Conservation (phyloP, 257 asterid genomes). For the Paulownia fortunei region DNA sequence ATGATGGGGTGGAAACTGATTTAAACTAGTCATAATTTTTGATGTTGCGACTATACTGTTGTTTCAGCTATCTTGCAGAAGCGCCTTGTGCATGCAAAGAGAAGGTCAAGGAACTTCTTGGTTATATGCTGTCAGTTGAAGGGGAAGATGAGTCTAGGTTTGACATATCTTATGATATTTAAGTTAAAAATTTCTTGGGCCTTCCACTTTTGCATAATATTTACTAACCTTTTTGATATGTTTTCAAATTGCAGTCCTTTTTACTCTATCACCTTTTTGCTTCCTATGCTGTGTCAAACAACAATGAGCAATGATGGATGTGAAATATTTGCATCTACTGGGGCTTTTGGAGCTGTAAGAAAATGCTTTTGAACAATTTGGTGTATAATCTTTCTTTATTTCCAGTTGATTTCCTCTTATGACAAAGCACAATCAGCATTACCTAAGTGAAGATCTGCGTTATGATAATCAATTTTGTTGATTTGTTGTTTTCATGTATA, state of each 20-base stretch:
- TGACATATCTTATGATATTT: conserved; percentile 32
- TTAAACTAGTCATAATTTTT: conserved; percentile 11
- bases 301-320: conserved; percentile 77
- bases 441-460: background rate
- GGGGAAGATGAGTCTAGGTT: conserved; percentile 77
- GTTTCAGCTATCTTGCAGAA: conserved; percentile 88
- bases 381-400: conserved; percentile 8
- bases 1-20: conserved; percentile 23
- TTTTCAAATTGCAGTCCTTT: conserved; percentile 58
- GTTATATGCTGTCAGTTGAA: conserved; percentile 79
- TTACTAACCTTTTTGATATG: conserved; percentile 31
- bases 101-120: conserved; percentile 71
- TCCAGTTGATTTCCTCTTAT: conserved; percentile 12
- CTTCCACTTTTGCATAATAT: conserved; percentile 20
- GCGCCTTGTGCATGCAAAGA: conserved; percentile 79
- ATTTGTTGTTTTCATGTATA: background rate
- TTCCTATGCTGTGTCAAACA: conserved; percentile 90
- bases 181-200: background rate
- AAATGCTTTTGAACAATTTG: conserved; percentile 9
- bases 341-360: conserved; percentile 69
- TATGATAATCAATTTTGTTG: background rate
- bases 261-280: conserved; percentile 72
- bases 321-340: conserved; percentile 60
- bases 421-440: background rate
- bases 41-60: conserved; percentile 32